Conservation (phyloP, 73 alveolate species). For the Halteria grandinella region DNA sequence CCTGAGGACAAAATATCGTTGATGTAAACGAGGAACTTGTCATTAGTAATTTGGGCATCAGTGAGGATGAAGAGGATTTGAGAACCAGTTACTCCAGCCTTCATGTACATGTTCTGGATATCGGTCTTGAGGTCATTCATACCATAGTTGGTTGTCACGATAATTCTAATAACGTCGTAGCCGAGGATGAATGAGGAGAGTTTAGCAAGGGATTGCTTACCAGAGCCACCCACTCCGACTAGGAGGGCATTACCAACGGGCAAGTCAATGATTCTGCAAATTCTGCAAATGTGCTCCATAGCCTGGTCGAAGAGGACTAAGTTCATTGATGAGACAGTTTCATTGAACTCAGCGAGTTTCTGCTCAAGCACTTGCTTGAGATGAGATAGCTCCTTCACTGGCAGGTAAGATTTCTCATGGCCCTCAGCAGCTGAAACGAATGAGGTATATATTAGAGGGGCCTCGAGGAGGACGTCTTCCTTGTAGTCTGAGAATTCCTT, state of each 20-base stretch:
- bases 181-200: conserved; percentile 96
- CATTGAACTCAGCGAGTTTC: conserved; percentile 95
- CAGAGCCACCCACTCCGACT: conserved; percentile 99
- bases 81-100: conserved; percentile 96
- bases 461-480: conserved; percentile 81
- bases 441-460: conserved; percentile 85
- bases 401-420: conserved; percentile 78
- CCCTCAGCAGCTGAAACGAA: conserved; percentile 90
- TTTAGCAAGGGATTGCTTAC: conserved; percentile 97
- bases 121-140: conserved; percentile 94
- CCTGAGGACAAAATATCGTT: conserved; percentile 99
- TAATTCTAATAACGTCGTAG: conserved; percentile 93
- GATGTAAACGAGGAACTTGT: conserved; percentile 96
- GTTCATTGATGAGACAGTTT: conserved; percentile 95
- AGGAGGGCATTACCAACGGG: conserved; percentile 99
- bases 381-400: conserved; percentile 74
- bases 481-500: conserved; percentile 78
- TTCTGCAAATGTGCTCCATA: conserved; percentile 97
- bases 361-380: conserved; percentile 95
- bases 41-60: conserved; percentile 98
- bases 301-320: conserved; percentile 98
- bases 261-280: conserved; percentile 95
- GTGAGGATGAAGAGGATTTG: conserved; percentile 96
- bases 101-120: conserved; percentile 94
- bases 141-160: conserved; percentile 95